Evolutionary conservation across 805 yeast genomes (phyloP).

Genomic region (Cyberlindnera mrakii): DNA sequence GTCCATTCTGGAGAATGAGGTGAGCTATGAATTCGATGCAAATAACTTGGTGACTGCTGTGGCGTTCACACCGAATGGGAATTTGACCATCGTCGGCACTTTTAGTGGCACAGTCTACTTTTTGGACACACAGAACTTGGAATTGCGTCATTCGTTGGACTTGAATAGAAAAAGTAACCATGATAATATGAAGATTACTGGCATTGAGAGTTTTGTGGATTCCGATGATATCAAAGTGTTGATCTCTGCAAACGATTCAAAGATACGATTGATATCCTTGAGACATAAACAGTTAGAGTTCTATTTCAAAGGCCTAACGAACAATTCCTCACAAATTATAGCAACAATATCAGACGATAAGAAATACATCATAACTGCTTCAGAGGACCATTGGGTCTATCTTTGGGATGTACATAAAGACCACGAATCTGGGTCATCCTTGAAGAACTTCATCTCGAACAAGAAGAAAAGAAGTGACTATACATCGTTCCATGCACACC

Average conservation of each 20-base stretch:
- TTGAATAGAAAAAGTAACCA: constrained; percentile 33
- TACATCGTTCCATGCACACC: constrained; percentile 72
- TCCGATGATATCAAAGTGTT: constrained; percentile 37
- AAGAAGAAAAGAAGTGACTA: constrained; percentile 50
- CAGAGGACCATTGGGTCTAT: constrained; percentile 85
- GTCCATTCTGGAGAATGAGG: constrained; percentile 72
- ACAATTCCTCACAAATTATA: constrained; percentile 62
- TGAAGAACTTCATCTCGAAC: constrained; percentile 13
- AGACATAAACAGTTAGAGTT: constrained; percentile 49
- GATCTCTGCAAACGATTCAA: constrained; percentile 79
- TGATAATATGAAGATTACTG: constrained; percentile 52
- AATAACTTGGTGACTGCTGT: constrained; percentile 70
- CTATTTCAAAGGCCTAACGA: constrained; percentile 67
- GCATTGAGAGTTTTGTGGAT: constrained; percentile 48
- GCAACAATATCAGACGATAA: constrained; percentile 59
- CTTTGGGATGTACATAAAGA: constrained; percentile 55
- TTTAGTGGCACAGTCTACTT: constrained; percentile 64
- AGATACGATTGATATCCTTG: constrained; percentile 59
- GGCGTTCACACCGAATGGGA: constrained; percentile 61
- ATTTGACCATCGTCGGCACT: constrained; percentile 63
- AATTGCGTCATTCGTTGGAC: constrained; percentile 37
- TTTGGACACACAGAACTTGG: constrained; percentile 60
- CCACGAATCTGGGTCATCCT: not conserved
- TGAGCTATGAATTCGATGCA: constrained; percentile 54
- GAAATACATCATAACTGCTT: constrained; percentile 61